Percentiles rank a stretch among this genome's conserved stretches.
Conservation (phyloP, 768 basidiomycete species). For the Podaxis mareebaensis region DNA sequence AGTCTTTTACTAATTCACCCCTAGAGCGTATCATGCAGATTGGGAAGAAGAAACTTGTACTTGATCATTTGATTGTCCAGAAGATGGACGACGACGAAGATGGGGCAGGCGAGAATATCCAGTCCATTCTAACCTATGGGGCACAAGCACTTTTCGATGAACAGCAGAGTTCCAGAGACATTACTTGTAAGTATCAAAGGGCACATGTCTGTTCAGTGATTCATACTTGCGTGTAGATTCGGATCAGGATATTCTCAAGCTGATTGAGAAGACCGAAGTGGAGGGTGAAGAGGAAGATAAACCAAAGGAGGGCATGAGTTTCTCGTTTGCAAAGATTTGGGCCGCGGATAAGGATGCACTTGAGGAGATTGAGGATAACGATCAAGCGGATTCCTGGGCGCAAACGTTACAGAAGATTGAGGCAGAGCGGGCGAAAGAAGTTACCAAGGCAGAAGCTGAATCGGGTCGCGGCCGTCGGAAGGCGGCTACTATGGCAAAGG, state of each 20-base stretch:
- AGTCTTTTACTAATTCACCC: neutral
- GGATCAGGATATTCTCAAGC: conserved; percentile 78
- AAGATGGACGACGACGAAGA: conserved; percentile 91
- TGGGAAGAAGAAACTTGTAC: conserved; percentile 92
- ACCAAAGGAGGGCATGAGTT: conserved; percentile 56
- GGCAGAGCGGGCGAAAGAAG: conserved; percentile 40
- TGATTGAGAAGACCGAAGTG: conserved; percentile 83
- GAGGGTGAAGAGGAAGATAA: conserved; percentile 60
- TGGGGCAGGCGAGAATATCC: conserved; percentile 70
- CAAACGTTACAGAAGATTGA: conserved; percentile 60
- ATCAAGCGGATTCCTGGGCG: conserved; percentile 80
- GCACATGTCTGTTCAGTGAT: neutral
- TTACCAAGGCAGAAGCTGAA: conserved; percentile 46
- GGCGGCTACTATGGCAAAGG: conserved; percentile 64
- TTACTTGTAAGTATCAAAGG: conserved; percentile 55
- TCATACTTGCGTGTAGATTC: conserved; percentile 48
- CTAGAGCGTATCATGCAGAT: conserved; percentile 88
- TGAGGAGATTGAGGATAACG: conserved; percentile 66
- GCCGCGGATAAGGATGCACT: conserved; percentile 71
- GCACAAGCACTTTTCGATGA: conserved; percentile 83
- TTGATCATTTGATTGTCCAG: conserved; percentile 95
- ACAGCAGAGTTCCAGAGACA: conserved; percentile 51
- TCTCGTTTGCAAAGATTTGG: conserved; percentile 94
- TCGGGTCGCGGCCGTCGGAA: conserved; percentile 78
- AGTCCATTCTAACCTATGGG: conserved; percentile 87